Conservation (phyloP, 345 rosid species). For the Pugionium dolabratum region DNA sequence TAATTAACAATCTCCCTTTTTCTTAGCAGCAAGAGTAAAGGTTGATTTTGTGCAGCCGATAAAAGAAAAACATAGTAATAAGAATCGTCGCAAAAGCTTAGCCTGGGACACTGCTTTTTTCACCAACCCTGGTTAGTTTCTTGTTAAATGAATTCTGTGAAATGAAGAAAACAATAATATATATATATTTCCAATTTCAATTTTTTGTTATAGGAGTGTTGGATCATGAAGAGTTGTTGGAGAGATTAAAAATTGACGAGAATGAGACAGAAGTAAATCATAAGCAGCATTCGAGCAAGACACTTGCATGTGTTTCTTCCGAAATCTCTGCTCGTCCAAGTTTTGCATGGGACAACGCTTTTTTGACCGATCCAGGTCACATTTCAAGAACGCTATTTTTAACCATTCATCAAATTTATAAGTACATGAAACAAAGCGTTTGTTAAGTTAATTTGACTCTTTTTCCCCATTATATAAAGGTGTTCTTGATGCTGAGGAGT, state of each 20-base stretch:
- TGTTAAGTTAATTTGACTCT: too few relatives aligned
- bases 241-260: constrained; percentile 43
- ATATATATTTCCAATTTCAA: neutral
- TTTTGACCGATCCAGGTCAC: constrained; percentile 38
- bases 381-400: neutral
- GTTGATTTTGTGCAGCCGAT: constrained; percentile 13
- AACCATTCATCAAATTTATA: neutral
- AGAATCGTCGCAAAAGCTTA: constrained; percentile 58
- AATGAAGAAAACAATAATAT: neutral
- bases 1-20: constrained; percentile 13
- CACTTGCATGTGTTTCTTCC: constrained; percentile 8
- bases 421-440: too few relatives aligned
- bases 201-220: constrained; percentile 48
- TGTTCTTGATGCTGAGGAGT: constrained; percentile 40
- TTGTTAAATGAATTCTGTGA: neutral
- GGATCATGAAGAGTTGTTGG: constrained; percentile 62
- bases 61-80: constrained; percentile 7
- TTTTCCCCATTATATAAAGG: constrained; percentile 9
- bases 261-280: constrained; percentile 22
- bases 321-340: constrained; percentile 31
- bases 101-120: constrained; percentile 78
- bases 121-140: constrained; percentile 51
- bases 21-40: constrained; percentile 13
- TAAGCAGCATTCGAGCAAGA: neutral
- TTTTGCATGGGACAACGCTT: constrained; percentile 39